phyloP scores from a whole-genome alignment of 1,284 basidiomycete genomes.

The Neolentinus lepideus region DNA sequence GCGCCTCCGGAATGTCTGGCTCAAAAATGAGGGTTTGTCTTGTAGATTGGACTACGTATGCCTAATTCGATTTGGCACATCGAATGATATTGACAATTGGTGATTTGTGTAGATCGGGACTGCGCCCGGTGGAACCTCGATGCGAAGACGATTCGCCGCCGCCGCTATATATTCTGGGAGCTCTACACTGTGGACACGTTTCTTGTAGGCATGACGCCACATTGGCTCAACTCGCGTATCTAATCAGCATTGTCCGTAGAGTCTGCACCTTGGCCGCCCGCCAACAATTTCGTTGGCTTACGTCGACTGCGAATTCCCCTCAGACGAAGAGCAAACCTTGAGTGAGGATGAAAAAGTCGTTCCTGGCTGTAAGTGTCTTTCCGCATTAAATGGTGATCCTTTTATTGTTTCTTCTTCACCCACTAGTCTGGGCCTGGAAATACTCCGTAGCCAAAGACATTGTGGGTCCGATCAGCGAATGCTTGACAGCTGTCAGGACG shows the following conservation, averaged over 20 bases:
- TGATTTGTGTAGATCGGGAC: conserved; percentile 24
- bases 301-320: conserved; percentile 56
- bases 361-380: conserved; percentile 32
- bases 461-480: conserved; percentile 53
- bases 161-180: conserved; percentile 39
- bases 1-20: neutral
- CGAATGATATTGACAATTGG: conserved; percentile 8
- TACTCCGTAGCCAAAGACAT: conserved; percentile 41
- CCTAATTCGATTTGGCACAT: neutral
- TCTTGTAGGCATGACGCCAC: conserved; percentile 24
- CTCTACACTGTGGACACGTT: conserved; percentile 27
- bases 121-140: conserved; percentile 32
- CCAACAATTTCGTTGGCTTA: conserved; percentile 60
- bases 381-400: neutral
- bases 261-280: conserved; percentile 55
- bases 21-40: no score
- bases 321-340: conserved; percentile 8
- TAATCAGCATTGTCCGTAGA: conserved; percentile 23
- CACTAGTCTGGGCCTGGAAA: neutral
- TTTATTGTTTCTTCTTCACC: neutral
- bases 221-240: neutral
- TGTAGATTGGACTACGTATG: neutral
- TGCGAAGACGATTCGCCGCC: conserved; percentile 27
- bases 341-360: conserved; percentile 5
- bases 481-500: conserved; percentile 53